Evolutionary conservation across 257 asterid genomes (phyloP), one percentile per base, ranked within the genome.

Genomic region (Nicotiana attenuata): DNA sequence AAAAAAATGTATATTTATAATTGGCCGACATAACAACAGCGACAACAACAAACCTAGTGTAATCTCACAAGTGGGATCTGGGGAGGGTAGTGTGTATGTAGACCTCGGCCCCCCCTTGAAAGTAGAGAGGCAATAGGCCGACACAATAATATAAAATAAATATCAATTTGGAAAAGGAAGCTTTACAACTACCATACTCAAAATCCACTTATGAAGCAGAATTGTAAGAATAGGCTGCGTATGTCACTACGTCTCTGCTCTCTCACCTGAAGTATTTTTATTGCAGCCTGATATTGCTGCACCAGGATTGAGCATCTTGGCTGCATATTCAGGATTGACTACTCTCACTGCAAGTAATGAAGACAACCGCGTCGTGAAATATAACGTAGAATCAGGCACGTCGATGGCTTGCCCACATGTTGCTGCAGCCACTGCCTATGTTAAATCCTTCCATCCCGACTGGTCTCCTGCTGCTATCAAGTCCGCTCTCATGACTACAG

Each of bases 341-440:
- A 78, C 89, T 0, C 1, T 92, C 17, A 84, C 85, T 0, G 87
- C 87, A 24, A 63, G 65, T 2, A 7, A 7, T 2, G 82, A 28
- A 0, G 97, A 92, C 80, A 68, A 63, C 0, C 81, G 93, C 69
- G 73, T 85, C 2, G 92, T 88, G 71, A 73, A 80, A 0, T 95
- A 82, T 85, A 89, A 84, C 68, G 20, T 95, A 10, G 35, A 57
- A 28, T 95, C 98, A 1, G 99, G 99, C 57, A 95, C 99, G n/a
- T 93, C 99, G 2, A 93, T 93, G 99, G 87, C 98, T 24, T 86
- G 92, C 73, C 99, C 98, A 33, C 98, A 93, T 83, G 97, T 52
- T 52, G 88, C 99, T 0, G 92, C 89, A 0, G 97, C 97, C 10
- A 93, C 96, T 2, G 97, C 97, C 47, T 95, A 90, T 28, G 87